A percentile compares a stretch with the other conserved stretches of the same genome.
These are phyloP conservation scores for Hamamelis virginiana DNA, from an alignment of 164 flowering plant genomes.

Conservation along the genomic window DNA sequence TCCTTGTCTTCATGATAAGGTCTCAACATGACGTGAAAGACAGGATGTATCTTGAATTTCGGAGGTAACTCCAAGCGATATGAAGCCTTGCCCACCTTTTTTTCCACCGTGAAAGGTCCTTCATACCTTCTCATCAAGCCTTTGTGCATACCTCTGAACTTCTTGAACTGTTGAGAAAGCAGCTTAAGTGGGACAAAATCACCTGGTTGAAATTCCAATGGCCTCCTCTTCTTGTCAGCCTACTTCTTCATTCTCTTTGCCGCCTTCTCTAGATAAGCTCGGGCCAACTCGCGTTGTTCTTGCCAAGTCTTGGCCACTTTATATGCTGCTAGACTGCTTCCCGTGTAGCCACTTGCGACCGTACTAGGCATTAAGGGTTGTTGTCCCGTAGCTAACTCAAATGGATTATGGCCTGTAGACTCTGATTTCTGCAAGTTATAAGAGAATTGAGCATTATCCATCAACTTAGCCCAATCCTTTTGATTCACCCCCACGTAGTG, in stretches of 20 bases:
- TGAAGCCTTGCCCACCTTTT: neutral
- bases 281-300: neutral
- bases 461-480: neutral
- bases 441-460: neutral
- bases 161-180: neutral
- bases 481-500: neutral
- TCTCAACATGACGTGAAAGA: neutral
- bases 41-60: neutral
- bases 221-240: slow-evolving; percentile 1
- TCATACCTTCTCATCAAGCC: neutral
- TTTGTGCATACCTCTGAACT: neutral
- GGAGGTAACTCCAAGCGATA: neutral
- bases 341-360: neutral
- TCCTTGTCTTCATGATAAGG: slow-evolving; percentile 2
- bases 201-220: neutral
- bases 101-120: neutral
- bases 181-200: neutral
- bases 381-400: neutral
- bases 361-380: neutral
- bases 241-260: neutral
- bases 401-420: neutral
- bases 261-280: neutral
- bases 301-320: neutral
- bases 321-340: neutral
- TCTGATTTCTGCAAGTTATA: no score